A percentile compares a stretch with the other conserved stretches of the same genome.
Evolutionary conservation across 2,329 filamentous ascomycete species (phyloP).

Genomic region (Amauroascus verrucosus): DNA sequence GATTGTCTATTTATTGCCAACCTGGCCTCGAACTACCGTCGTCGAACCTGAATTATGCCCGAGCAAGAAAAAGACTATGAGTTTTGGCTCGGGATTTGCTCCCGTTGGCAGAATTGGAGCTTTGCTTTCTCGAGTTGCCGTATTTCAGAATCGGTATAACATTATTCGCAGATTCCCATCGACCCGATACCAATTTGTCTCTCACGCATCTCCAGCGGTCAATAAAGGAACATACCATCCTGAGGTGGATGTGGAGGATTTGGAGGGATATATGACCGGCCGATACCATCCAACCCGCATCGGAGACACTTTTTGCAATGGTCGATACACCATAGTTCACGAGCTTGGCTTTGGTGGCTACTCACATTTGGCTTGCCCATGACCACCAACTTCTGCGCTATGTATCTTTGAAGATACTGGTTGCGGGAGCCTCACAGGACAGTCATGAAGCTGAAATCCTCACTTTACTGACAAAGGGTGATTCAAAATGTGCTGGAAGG

Average conservation of each 20-base stretch:
- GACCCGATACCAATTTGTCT: not conserved
- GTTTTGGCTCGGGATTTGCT: not conserved
- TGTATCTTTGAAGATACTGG: slow-evolving; percentile 20
- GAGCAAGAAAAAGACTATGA: too few species aligned
- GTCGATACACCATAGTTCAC: slow-evolving; percentile 17
- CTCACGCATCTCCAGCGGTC: not conserved
- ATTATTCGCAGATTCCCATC: not conserved
- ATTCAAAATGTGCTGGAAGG: not conserved
- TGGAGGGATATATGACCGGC: slow-evolving; percentile 24
- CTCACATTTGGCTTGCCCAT: slow-evolving; percentile 13
- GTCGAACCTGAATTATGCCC: too few species aligned
- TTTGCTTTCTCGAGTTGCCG: not conserved
- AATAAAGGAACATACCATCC: slow-evolving; percentile 8
- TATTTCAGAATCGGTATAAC: not conserved
- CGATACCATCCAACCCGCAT: slow-evolving; percentile 29
- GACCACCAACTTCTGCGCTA: slow-evolving; percentile 16
- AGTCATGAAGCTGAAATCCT: slow-evolving; percentile 14
- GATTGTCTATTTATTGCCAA: too few species aligned
- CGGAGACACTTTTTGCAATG: slow-evolving; percentile 13
- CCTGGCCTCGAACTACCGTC: too few species aligned
- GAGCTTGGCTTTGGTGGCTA: slow-evolving; percentile 15
- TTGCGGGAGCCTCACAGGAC: slow-evolving; percentile 11
- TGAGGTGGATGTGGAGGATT: slow-evolving; percentile 16
- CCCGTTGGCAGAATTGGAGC: not conserved
- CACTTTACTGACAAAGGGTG: slow-evolving; percentile 9